Evolutionary conservation across 805 yeast genomes (phyloP).

Genomic region (Cyberlindnera veronae): DNA sequence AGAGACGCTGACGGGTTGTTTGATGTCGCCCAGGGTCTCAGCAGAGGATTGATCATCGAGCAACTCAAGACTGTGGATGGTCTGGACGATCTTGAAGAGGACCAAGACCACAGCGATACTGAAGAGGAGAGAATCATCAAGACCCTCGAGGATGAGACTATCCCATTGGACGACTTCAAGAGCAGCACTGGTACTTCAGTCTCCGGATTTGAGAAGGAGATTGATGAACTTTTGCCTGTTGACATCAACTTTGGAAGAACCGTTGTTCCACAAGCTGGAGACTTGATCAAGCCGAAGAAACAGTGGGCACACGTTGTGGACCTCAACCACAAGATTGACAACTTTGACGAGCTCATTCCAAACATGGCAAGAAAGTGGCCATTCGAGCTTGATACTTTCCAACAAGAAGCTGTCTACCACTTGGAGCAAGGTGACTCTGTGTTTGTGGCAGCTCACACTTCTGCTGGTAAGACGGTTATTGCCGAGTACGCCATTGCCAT

Average conservation of each 20-base stretch:
- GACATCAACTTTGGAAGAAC: slow-evolving; percentile 41
- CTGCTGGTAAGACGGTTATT: slow-evolving; percentile 98
- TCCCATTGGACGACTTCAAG: slow-evolving; percentile 5
- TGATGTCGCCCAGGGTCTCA: slow-evolving; percentile 78
- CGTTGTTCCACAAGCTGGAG: slow-evolving; percentile 14
- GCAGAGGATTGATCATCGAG: slow-evolving; percentile 54
- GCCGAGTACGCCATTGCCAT: slow-evolving; percentile 98
- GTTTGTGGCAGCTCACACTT: slow-evolving; percentile 97
- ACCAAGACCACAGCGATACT: slow-evolving; percentile 23
- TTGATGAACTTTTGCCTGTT: slow-evolving; percentile 50
- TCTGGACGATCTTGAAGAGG: slow-evolving; percentile 20
- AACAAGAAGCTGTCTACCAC: slow-evolving; percentile 94
- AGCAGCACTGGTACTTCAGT: slow-evolving; percentile 1
- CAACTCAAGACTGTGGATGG: slow-evolving; percentile 4
- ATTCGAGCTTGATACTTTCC: slow-evolving; percentile 90
- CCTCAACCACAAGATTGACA: slow-evolving; percentile 73
- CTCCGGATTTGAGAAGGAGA: slow-evolving; percentile 32
- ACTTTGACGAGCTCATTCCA: slow-evolving; percentile 86
- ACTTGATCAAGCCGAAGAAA: slow-evolving; percentile 33
- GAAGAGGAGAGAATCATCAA: slow-evolving; percentile 21
- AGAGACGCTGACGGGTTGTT: slow-evolving; percentile 72
- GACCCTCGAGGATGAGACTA: neutral
- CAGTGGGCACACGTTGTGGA: slow-evolving; percentile 97
- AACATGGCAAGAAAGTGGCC: slow-evolving; percentile 95
- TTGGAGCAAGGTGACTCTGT: slow-evolving; percentile 98